These are phyloP conservation scores for Ambrosia hybrid DNA, from an alignment of 140 eudicot species.

Conservation along the genomic window DNA sequence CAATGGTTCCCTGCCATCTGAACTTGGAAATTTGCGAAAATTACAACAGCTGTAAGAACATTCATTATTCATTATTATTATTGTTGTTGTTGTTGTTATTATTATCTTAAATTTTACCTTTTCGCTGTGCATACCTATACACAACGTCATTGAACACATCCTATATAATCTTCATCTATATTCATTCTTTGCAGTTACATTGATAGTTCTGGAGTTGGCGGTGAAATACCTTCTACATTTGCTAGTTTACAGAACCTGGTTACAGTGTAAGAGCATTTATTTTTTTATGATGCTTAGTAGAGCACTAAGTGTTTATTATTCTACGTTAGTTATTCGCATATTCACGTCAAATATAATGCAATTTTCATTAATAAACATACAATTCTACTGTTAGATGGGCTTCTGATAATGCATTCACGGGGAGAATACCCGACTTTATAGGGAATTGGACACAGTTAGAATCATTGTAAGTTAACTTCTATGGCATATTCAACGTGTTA, in stretches of 20 bases:
- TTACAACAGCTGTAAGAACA: conserved; percentile 50
- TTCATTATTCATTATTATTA: too few relatives aligned
- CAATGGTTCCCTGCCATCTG: conserved; percentile 69
- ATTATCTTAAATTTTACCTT: neutral
- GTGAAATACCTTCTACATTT: conserved; percentile 53
- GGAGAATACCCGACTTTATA: conserved; percentile 60
- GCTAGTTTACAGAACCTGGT: conserved; percentile 41
- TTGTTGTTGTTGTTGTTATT: too few relatives aligned
- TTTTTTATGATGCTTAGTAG: neutral
- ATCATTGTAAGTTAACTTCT: conserved; percentile 43
- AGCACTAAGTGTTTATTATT: neutral
- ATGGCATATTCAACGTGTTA: neutral
- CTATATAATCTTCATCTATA: too few relatives aligned
- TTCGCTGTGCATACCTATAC: neutral
- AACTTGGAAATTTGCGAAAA: conserved; percentile 56
- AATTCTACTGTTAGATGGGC: conserved; percentile 54
- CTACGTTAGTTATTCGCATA: neutral
- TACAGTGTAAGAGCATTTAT: conserved; percentile 50
- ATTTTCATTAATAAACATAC: too few relatives aligned
- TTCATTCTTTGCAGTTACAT: conserved; percentile 42
- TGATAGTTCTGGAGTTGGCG: conserved; percentile 55
- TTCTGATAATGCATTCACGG: conserved; percentile 56
- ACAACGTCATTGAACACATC: neutral
- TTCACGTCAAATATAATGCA: too few relatives aligned
- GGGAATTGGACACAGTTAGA: conserved; percentile 61